Conservation (phyloP, 257 asterid species). For the Petrea volubilis region DNA sequence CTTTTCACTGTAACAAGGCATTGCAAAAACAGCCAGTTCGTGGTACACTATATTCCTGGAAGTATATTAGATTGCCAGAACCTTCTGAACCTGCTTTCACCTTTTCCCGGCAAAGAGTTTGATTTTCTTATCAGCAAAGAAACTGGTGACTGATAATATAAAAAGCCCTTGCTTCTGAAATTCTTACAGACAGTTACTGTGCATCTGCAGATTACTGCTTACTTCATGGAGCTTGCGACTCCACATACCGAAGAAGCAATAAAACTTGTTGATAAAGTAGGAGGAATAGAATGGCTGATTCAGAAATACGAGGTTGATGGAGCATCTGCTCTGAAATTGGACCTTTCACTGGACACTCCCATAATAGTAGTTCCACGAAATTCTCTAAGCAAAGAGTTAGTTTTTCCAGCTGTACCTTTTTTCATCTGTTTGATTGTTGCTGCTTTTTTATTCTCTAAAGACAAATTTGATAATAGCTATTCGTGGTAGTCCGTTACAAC, state of each 20-base stretch:
- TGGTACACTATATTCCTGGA: background rate
- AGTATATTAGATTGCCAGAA: background rate
- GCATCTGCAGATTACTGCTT: constrained; percentile 75
- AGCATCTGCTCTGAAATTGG: constrained; percentile 90
- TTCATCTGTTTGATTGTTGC: constrained; percentile 17
- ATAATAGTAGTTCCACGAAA: constrained; percentile 87
- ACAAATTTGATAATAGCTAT: constrained; percentile 13
- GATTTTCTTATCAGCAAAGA: background rate
- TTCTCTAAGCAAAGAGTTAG: constrained; percentile 94
- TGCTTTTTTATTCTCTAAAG: constrained; percentile 15
- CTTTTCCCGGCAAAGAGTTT: constrained; percentile 4
- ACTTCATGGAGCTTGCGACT: constrained; percentile 96
- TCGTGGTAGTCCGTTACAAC: background rate
- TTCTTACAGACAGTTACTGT: constrained; percentile 26
- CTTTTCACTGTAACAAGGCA: background rate
- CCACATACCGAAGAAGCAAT: constrained; percentile 97
- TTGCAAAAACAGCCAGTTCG: background rate
- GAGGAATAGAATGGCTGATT: constrained; percentile 98
- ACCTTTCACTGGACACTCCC: constrained; percentile 92
- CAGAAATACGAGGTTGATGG: constrained; percentile 97
- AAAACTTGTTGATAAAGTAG: constrained; percentile 93
- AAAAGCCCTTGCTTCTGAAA: constrained; percentile 2
- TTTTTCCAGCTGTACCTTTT: constrained; percentile 25
- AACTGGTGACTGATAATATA: constrained; percentile 3
- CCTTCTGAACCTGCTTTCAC: background rate